Percentiles rank a stretch among this genome's conserved stretches.
These are phyloP conservation scores for Speleostelium caveatum DNA, from an alignment of 78 protist species.

Conservation along the genomic window DNA sequence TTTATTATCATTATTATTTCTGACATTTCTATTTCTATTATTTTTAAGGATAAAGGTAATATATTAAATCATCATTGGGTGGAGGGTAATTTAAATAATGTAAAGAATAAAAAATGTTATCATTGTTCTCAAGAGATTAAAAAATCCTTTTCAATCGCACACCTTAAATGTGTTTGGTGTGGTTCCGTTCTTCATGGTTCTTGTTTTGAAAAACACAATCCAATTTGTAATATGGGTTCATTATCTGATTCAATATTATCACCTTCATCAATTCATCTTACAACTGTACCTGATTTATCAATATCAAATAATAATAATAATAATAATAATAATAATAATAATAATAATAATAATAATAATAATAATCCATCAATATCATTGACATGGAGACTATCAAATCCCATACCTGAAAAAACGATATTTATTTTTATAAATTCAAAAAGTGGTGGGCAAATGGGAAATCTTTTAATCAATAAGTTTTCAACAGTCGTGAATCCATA, in stretches of 20 bases:
- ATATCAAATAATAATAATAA: not conserved
- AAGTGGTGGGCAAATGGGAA: slow-evolving; percentile 73
- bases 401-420: slow-evolving; percentile 7
- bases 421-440: slow-evolving; percentile 64
- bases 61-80: slow-evolving; percentile 44
- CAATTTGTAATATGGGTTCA: slow-evolving; percentile 34
- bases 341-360: not conserved
- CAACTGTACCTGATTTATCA: not conserved
- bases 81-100: slow-evolving; percentile 42
- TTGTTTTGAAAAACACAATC: slow-evolving; percentile 39
- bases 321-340: not conserved
- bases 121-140: slow-evolving; percentile 14
- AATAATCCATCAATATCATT: not conserved
- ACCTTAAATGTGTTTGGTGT: slow-evolving; percentile 61
- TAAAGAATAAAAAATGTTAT: slow-evolving; percentile 26
- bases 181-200: slow-evolving; percentile 16
- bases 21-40: not conserved
- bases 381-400: not conserved
- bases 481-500: slow-evolving; percentile 42
- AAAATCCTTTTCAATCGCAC: slow-evolving; percentile 40
- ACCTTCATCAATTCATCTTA: slow-evolving; percentile 22
- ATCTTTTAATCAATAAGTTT: slow-evolving; percentile 22
- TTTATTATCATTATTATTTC: not conserved
- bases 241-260: slow-evolving; percentile 34
- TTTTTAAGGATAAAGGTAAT: not conserved